Conservation (phyloP, 2,329 filamentous ascomycete genomes). For the Pseudonectria foliicola region DNA sequence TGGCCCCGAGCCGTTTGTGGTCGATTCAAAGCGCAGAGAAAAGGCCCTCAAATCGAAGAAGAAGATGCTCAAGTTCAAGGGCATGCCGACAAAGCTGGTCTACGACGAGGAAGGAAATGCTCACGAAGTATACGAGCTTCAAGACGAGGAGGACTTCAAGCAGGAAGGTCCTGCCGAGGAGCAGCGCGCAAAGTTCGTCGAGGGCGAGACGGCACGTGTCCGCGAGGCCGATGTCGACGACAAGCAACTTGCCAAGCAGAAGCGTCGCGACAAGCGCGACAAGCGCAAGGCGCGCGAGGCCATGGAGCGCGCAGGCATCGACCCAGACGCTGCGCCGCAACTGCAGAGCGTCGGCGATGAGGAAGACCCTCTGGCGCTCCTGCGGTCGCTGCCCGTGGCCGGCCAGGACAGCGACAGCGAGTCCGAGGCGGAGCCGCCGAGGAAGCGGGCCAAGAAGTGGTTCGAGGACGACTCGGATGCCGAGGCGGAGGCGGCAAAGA, state of each 20-base stretch:
- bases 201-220: slow-evolving; percentile 65
- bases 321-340: slow-evolving; percentile 23
- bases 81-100: slow-evolving; percentile 74
- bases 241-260: slow-evolving; percentile 72
- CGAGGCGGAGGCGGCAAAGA: slow-evolving; percentile 30
- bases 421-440: slow-evolving; percentile 38
- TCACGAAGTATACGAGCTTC: slow-evolving; percentile 81
- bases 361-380: slow-evolving; percentile 49
- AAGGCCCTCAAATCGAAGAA: slow-evolving; percentile 96
- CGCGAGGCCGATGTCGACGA: slow-evolving; percentile 71
- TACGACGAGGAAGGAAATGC: slow-evolving; percentile 89
- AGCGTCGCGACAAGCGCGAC: slow-evolving; percentile 67
- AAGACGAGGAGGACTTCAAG: slow-evolving; percentile 75
- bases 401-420: slow-evolving; percentile 28
- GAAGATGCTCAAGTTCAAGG: slow-evolving; percentile 84
- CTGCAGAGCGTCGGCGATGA: slow-evolving; percentile 34
- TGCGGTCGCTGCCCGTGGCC: slow-evolving; percentile 50
- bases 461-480: slow-evolving; percentile 64
- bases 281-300: slow-evolving; percentile 62
- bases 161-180: slow-evolving; percentile 66
- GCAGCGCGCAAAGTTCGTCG: slow-evolving; percentile 72
- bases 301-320: slow-evolving; percentile 28
- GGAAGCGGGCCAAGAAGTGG: slow-evolving; percentile 66
- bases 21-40: slow-evolving; percentile 92
- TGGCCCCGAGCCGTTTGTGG: slow-evolving; percentile 65